Evolutionary conservation across 1,139 yeast genomes (phyloP).

Genomic region (Sugiyamaella grinbergsii): DNA sequence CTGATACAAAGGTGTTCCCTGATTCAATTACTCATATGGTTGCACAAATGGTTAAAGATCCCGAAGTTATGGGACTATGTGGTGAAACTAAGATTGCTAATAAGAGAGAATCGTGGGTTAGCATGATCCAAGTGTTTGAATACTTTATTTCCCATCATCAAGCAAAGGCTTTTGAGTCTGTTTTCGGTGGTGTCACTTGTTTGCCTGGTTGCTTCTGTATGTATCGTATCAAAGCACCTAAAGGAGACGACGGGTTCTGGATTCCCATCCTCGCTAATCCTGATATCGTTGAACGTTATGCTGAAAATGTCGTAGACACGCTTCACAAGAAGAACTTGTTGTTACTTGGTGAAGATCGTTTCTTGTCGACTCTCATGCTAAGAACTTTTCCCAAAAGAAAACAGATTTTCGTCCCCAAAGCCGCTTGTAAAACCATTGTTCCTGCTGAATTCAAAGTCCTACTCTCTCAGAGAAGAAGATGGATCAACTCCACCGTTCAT

Average conservation of each 20-base stretch:
- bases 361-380: constrained; percentile 83
- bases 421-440: constrained; percentile 91
- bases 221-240: constrained; percentile 93
- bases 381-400: constrained; percentile 91
- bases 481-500: constrained; percentile 98
- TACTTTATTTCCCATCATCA: constrained; percentile 96
- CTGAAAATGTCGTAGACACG: constrained; percentile 85
- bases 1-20: constrained; percentile 90
- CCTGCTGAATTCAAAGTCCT: constrained; percentile 81
- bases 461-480: constrained; percentile 93
- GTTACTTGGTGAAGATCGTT: constrained; percentile 92
- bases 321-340: constrained; percentile 87
- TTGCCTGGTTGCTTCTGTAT: constrained; percentile 97
- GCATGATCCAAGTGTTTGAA: constrained; percentile 94
- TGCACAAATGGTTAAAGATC: constrained; percentile 90
- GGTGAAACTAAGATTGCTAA: constrained; percentile 96
- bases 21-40: constrained; percentile 91
- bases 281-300: constrained; percentile 91
- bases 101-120: constrained; percentile 85
- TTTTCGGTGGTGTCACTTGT: constrained; percentile 96
- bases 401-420: constrained; percentile 91
- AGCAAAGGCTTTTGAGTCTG: constrained; percentile 93
- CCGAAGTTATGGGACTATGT: constrained; percentile 90
- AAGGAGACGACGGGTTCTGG: constrained; percentile 89
- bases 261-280: constrained; percentile 96